Base-by-base conservation (phyloP, 345 rosid genomes). In the Rhizophora apiculata region DNA sequence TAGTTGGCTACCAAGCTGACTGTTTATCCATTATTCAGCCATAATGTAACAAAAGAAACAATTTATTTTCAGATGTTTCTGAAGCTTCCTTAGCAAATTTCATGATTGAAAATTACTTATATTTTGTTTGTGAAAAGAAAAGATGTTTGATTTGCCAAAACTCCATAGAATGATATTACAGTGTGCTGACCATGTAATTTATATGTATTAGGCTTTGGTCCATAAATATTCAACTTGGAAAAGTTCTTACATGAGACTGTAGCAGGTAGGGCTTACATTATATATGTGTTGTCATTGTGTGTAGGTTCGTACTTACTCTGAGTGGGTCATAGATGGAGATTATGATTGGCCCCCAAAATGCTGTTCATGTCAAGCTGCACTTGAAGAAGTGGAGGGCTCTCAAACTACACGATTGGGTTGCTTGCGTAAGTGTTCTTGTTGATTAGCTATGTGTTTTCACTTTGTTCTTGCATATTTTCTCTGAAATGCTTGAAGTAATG, bases 321-420 rank as follows among this genome's bases (percentile, higher is more conserved):
- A 96, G 65, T 96, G 99, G 98, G 99, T 96, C 68, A 96, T 90
- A 81, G 98, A 96, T 78, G 99, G 95, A 72, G 99, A 89, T 74
- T 92, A 96, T 79, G 97, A 96, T 64, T 92, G 96, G 93, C 97
- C 98, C 69, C 82, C 87, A 15, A 91, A 85, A 78, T 94, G 98
- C 81, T 91, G 97, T 77, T 82, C 82, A 15, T 96, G 99, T 78
- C 93, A 84, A 79, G 79, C 74, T 69, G 75, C 76, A 6, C 88
- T 96, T 68, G 92, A 86, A 43, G 98, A 92, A 77, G 94, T 84
- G 69, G 68, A 63, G 59, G 85, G 81, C 68, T 79, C 82, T 39
- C 87, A 82, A 79, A 94, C 88, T 74, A 96, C 94, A 63, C 91
- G 99, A 64, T 74, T 96, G 90, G 98, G 96, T 81, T 96, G 99